A percentile compares a stretch with the other conserved stretches of the same genome.
Evolutionary conservation across 768 basidiomycete genomes (phyloP).

Genomic region (Pleurotus platypus): DNA sequence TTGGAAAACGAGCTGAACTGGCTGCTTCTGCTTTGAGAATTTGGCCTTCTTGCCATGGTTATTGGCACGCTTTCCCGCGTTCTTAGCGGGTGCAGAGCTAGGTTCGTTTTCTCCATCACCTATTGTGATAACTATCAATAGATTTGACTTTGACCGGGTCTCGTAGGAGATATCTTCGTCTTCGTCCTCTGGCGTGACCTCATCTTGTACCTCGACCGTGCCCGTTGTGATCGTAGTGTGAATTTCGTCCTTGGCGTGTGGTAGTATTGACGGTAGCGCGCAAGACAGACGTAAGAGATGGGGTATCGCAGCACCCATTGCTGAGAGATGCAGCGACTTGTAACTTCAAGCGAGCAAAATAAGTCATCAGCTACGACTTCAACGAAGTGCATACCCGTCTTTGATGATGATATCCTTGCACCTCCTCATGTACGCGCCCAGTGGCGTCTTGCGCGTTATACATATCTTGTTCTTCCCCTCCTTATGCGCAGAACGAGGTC

Average conservation of each 20-base stretch:
- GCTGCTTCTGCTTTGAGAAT: constrained; percentile 8
- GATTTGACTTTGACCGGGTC: constrained; percentile 67
- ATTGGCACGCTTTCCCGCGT: constrained; percentile 8
- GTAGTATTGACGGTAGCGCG: constrained; percentile 70
- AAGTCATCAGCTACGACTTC: background rate
- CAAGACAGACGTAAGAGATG: constrained; percentile 67
- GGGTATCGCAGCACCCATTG: constrained; percentile 90
- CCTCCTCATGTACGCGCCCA: constrained; percentile 71
- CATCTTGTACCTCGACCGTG: constrained; percentile 74
- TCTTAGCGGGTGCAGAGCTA: constrained; percentile 23
- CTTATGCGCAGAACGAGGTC: constrained; percentile 72
- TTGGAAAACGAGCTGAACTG: constrained; percentile 28
- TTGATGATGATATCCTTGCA: constrained; percentile 72
- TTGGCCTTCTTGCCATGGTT: background rate
- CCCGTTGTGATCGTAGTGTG: constrained; percentile 62
- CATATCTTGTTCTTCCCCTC: constrained; percentile 84
- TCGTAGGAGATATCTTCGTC: constrained; percentile 66
- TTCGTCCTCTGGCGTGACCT: constrained; percentile 71
- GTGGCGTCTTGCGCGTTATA: constrained; percentile 68
- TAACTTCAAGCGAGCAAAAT: constrained; percentile 39
- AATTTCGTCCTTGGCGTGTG: constrained; percentile 61
- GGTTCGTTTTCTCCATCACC: constrained; percentile 57
- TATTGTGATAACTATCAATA: constrained; percentile 57
- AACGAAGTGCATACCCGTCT: constrained; percentile 52
- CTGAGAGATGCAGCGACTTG: constrained; percentile 69